Evolutionary conservation across 371 early-diverging fungal genomes (phyloP), one percentile per base, ranked within the genome.

Genomic region (Syncephalis plumigaleata): DNA sequence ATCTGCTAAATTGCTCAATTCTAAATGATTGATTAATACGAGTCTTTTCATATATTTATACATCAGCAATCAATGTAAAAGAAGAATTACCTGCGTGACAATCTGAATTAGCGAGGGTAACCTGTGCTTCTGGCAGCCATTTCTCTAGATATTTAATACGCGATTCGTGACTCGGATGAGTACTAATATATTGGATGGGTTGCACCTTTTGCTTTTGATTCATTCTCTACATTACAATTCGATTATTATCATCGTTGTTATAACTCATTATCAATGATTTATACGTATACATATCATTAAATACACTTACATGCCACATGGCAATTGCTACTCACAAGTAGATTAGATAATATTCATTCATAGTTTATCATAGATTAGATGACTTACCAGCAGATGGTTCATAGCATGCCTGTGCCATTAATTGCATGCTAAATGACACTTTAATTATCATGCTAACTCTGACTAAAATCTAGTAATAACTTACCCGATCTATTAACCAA

Each of bases 351-450:
- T 7, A 20, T 17, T 40, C 5, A 40, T 15, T 5, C 15, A 17
- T 40, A 8, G 17, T 40, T 15, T 15, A 40, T 9, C n/a, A 3
- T n/a, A n/a, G 21, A 40, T 9, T 20, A 20, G 21, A 8, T 8
- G 5, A 15, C 18, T 9, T 43, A 43, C 43, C 43, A 49, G 81
- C 79, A 8, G 55, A 53, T 0, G 96, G 94, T 51, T 93, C 75
- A 58, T 81, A 95, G 54, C 96, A 95, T 16, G 94, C 96, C 50
- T 78, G 75, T 2, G 92, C 79, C 86, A 91, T 90, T 16, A 95
- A 58, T 44, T 70, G 59, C 24, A 95, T 59, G 0, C 92, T 90
- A 55, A 13, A 43, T 2, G 43, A 24, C 4, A 3, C 16, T 3
- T 43, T 20, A 22, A 11, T 11, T 18, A 3, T 22, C 43, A 18